Base-by-base conservation (phyloP, 2,329 filamentous ascomycete species). In the Aspergillus intermedius region DNA sequence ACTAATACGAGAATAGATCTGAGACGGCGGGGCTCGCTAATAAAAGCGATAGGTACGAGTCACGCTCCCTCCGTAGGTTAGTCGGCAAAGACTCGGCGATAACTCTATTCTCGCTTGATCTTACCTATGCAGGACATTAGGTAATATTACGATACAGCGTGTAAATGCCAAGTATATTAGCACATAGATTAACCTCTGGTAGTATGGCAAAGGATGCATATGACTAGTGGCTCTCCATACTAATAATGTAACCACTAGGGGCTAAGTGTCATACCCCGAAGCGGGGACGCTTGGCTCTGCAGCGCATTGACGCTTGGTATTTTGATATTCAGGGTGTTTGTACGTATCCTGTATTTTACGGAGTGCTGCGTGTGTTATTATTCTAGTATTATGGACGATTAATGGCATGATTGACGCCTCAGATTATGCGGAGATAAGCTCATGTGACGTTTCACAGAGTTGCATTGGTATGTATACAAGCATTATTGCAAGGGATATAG, bases 341-440 rank as follows among this genome's bases (percentile, higher is more conserved):
- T 17, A 40, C 12, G 1, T 22, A 5, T 22, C 1, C 21, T 22
- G 21, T 22, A 22, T 22, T 22, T 5, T 22, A 22, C 21, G 21
- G 19, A 37, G 34, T 37, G 12, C 17, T 13, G 34, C 10, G 15
- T 19, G 15, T 39, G 5, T 43, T 44, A 35, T 32, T 25, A 52
- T 45, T 51, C 54, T 53, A 49, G 42, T 44, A 39, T 5, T 17
- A 39, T 9, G 3, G 13, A 7, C 8, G 30, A 49, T 49, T 49
- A 51, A 30, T 32, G 41, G 49, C 50, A 48, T 49, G 40, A 47
- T 49, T 30, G 34, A 56, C 63, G 56, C 49, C 61, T 63, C 61
- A 66, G 62, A 61, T 65, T 58, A 58, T 62, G 60, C 64, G 63
- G 62, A 63, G 63, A 65, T 66, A 63, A 65, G 61, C 63, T 64